Conservation (phyloP, 768 basidiomycete species). For the Leccinum sublutescens region DNA sequence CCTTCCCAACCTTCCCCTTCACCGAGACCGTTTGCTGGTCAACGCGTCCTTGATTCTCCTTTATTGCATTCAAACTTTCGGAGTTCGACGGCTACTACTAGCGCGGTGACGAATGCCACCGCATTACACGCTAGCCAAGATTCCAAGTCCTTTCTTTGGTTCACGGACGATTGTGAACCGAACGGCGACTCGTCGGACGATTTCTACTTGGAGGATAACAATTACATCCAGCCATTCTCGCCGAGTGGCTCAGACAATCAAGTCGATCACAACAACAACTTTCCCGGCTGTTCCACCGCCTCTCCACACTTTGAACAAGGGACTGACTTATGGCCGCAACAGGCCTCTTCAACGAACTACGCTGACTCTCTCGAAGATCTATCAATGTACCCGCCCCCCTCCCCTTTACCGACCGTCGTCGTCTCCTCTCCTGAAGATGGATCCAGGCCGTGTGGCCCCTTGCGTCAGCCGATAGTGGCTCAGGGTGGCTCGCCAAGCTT, state of each 20-base stretch:
- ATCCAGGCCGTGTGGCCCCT: slow-evolving; percentile 19
- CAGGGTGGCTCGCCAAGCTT: slow-evolving; percentile 34
- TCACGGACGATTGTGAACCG: slow-evolving; percentile 33
- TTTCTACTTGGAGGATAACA: slow-evolving; percentile 42
- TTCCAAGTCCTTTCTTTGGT: slow-evolving; percentile 28
- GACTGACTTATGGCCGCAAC: slow-evolving; percentile 21
- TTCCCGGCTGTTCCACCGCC: neutral
- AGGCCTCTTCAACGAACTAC: slow-evolving; percentile 1
- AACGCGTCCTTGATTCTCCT: slow-evolving; percentile 40
- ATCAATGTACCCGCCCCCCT: slow-evolving; percentile 16
- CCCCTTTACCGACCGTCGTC: slow-evolving; percentile 51
- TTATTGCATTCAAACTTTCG: slow-evolving; percentile 50
- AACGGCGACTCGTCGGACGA: slow-evolving; percentile 21
- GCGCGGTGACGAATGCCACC: slow-evolving; percentile 29
- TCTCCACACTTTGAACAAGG: neutral
- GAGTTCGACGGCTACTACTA: slow-evolving; percentile 39
- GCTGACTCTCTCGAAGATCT: slow-evolving; percentile 7
- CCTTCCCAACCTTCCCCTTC: slow-evolving; percentile 1
- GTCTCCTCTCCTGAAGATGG: slow-evolving; percentile 44
- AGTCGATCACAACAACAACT: slow-evolving; percentile 1
- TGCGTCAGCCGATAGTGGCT: slow-evolving; percentile 42
- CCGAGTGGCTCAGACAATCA: neutral
- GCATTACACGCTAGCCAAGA: slow-evolving; percentile 9
- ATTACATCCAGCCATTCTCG: slow-evolving; percentile 25
- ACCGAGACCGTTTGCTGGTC: slow-evolving; percentile 9